A percentile compares a stretch with the other conserved stretches of the same genome.
Evolutionary conservation across 495 filamentous ascomycete genomes (phyloP).

Genomic region (Podospora pseudopauciseta): DNA sequence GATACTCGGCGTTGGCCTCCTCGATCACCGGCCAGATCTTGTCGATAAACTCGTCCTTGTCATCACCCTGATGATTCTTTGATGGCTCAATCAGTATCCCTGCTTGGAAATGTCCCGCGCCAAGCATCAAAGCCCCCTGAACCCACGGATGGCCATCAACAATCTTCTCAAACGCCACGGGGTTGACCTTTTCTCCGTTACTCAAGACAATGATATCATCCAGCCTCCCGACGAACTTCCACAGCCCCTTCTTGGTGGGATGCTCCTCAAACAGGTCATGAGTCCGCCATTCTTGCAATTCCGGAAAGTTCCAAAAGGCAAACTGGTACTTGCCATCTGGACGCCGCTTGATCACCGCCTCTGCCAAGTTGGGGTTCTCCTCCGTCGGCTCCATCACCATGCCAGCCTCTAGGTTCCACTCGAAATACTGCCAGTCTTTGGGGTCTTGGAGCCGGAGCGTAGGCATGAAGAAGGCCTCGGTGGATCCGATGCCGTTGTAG

Average conservation of each 20-base stretch:
- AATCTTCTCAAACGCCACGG: slow-evolving; percentile 56
- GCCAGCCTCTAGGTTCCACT: not conserved
- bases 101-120: slow-evolving; percentile 46
- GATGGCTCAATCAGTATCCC: slow-evolving; percentile 50
- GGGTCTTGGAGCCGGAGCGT: not conserved
- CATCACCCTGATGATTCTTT: slow-evolving; percentile 23
- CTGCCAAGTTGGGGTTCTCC: not conserved
- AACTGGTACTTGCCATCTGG: not conserved
- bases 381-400: not conserved
- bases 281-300: slow-evolving; percentile 21
- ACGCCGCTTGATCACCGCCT: not conserved
- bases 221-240: slow-evolving; percentile 60
- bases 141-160: slow-evolving; percentile 51
- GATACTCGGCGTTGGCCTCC: slow-evolving; percentile 48
- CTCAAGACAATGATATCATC: slow-evolving; percentile 63
- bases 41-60: slow-evolving; percentile 41
- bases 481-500: slow-evolving; percentile 3
- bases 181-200: slow-evolving; percentile 70
- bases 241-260: slow-evolving; percentile 53
- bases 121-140: slow-evolving; percentile 59
- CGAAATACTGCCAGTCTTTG: slow-evolving; percentile 6
- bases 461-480: slow-evolving; percentile 3
- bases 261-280: slow-evolving; percentile 63
- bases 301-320: slow-evolving; percentile 1
- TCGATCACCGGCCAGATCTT: slow-evolving; percentile 47